A percentile compares a stretch with the other conserved stretches of the same genome.
Conservation (phyloP, 2,329 filamentous ascomycete species). For the Corniculantispora saksenae region DNA sequence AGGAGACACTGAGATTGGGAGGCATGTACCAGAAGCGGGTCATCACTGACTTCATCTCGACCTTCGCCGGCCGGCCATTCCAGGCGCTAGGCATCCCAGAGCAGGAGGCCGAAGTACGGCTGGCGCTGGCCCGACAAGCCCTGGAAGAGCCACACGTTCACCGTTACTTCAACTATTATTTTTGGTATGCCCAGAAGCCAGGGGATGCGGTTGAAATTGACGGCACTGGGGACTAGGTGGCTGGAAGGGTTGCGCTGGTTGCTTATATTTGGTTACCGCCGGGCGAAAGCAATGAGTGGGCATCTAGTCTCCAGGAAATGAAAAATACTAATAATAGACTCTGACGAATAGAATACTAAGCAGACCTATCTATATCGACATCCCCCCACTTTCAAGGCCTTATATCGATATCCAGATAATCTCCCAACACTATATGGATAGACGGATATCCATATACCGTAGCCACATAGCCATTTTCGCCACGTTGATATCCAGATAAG, state of each 20-base stretch:
- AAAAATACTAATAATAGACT: too few species aligned
- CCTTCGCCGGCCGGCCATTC: slow-evolving; percentile 44
- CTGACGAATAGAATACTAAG: too few species aligned
- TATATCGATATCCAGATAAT: not conserved
- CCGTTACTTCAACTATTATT: slow-evolving; percentile 45
- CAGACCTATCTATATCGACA: not conserved
- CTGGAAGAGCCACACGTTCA: slow-evolving; percentile 39
- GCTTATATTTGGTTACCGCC: too few species aligned
- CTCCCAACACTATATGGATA: too few species aligned
- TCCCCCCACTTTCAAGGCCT: not conserved
- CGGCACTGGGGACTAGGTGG: too few species aligned
- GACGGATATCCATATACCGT: slow-evolving; percentile 2
- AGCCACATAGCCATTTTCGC: slow-evolving; percentile 3
- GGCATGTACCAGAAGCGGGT: slow-evolving; percentile 48
- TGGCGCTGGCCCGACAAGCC: slow-evolving; percentile 33
- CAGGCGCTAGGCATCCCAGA: slow-evolving; percentile 37
- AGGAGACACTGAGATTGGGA: slow-evolving; percentile 41
- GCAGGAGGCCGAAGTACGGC: slow-evolving; percentile 37
- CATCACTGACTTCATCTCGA: slow-evolving; percentile 43
- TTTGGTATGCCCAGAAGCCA: slow-evolving; percentile 46
- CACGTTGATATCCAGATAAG: slow-evolving; percentile 2
- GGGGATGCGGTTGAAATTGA: too few species aligned
- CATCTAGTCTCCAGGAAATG: too few species aligned
- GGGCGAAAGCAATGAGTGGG: too few species aligned
- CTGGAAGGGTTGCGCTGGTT: too few species aligned